phyloP scores from a whole-genome alignment of 176 grass and related monocot genomes.

The Luzula sylvatica region DNA sequence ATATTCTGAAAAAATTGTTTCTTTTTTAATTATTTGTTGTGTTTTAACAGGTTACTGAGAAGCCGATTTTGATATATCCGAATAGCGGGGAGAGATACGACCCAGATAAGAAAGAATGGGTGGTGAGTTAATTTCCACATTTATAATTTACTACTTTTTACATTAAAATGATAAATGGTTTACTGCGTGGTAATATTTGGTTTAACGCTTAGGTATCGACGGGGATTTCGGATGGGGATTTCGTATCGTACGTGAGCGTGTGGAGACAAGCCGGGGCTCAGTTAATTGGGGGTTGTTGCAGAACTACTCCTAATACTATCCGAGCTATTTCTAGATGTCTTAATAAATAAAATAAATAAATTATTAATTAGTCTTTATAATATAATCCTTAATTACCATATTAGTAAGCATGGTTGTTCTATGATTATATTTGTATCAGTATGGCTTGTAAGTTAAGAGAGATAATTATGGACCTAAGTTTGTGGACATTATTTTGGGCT shows the following conservation, averaged over 20 bases:
- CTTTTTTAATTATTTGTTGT: not conserved
- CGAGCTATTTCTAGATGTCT: conserved; percentile 59
- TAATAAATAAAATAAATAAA: conserved; percentile 20
- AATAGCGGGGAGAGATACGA: conserved; percentile 90
- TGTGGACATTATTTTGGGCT: not conserved
- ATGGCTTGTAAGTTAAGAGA: not conserved
- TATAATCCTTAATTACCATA: no score
- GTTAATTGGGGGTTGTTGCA: conserved; percentile 82
- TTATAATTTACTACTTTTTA: not conserved
- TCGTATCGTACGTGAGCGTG: conserved; percentile 60
- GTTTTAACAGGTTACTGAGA: conserved; percentile 54
- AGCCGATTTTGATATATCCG: conserved; percentile 88
- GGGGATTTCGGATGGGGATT: conserved; percentile 70
- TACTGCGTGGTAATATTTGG: conserved; percentile 3
- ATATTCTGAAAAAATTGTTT: no score
- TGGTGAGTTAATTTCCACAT: conserved; percentile 47
- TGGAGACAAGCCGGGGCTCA: conserved; percentile 70
- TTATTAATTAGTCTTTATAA: no score
- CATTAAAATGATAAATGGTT: not conserved
- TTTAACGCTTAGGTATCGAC: conserved; percentile 46
- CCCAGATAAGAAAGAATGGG: conserved; percentile 78
- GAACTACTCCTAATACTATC: conserved; percentile 94
- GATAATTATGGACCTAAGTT: not conserved
- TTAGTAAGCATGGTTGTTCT: no score
- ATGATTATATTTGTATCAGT: not conserved